A percentile compares a stretch with the other conserved stretches of the same genome.
These are phyloP conservation scores for Ambrosiella cleistominuta DNA, from an alignment of 2,329 filamentous ascomycete species.

Conservation along the genomic window DNA sequence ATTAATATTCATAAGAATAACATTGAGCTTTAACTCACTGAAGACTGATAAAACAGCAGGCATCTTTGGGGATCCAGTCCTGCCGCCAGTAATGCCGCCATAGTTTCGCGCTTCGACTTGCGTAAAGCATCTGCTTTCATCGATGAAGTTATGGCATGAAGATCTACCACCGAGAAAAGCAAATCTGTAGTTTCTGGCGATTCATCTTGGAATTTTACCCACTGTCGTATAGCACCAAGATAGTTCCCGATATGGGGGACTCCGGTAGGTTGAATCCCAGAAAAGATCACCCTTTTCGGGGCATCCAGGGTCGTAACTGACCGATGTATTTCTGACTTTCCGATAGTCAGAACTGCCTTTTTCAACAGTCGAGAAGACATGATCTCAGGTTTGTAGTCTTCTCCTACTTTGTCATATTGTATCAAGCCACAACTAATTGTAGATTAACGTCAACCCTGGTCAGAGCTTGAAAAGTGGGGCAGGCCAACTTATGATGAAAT, in stretches of 20 bases:
- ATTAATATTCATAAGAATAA: background rate
- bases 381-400: too few relatives aligned
- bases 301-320: background rate
- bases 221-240: slow-evolving; percentile 71
- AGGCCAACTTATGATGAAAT: too few relatives aligned
- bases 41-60: slow-evolving; percentile 67
- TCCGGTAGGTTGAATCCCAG: slow-evolving; percentile 91
- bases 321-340: too few relatives aligned
- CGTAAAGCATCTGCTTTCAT: slow-evolving; percentile 46
- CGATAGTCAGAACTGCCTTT: too few relatives aligned
- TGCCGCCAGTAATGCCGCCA: slow-evolving; percentile 68
- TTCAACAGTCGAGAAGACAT: too few relatives aligned
- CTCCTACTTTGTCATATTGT: too few relatives aligned
- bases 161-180: slow-evolving; percentile 76
- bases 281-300: slow-evolving; percentile 49
- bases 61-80: slow-evolving; percentile 64
- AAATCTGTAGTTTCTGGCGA: slow-evolving; percentile 40
- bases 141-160: slow-evolving; percentile 76
- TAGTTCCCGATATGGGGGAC: slow-evolving; percentile 93
- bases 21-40: slow-evolving; percentile 26
- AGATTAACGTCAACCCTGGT: too few relatives aligned
- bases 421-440: too few relatives aligned
- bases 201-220: slow-evolving; percentile 62
- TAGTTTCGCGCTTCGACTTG: slow-evolving; percentile 50
- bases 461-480: too few relatives aligned